phyloP scores from a whole-genome alignment of 2,329 filamentous ascomycete genomes.

The Dothidotthia symphoricarpi region DNA sequence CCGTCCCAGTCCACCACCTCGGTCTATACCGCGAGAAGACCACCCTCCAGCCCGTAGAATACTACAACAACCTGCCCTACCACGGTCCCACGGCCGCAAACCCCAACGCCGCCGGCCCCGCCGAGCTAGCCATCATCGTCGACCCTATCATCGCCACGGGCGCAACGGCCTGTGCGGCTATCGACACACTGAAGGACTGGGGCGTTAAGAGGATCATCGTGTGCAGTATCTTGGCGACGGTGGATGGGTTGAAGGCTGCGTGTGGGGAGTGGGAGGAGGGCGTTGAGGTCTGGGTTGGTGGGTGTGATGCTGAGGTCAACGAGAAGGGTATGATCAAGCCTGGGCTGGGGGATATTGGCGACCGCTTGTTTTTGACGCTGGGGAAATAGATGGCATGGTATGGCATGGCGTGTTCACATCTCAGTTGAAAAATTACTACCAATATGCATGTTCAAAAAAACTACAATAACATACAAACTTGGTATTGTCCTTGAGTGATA shows the following conservation, averaged over 20 bases:
- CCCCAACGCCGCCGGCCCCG: slow-evolving; percentile 32
- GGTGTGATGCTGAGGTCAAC: slow-evolving; percentile 71
- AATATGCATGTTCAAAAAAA: too few relatives aligned
- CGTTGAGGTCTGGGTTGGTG: slow-evolving; percentile 79
- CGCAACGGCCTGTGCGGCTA: slow-evolving; percentile 83
- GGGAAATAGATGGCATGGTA: slow-evolving; percentile 75
- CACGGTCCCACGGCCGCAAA: slow-evolving; percentile 54
- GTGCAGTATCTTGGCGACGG: slow-evolving; percentile 70
- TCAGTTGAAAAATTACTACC: too few relatives aligned
- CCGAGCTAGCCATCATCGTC: slow-evolving; percentile 74
- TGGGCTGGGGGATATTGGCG: slow-evolving; percentile 85
- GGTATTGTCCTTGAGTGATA: too few relatives aligned
- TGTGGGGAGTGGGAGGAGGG: slow-evolving; percentile 75
- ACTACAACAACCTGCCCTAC: slow-evolving; percentile 95
- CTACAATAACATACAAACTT: too few relatives aligned
- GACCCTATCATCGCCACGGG: slow-evolving; percentile 95
- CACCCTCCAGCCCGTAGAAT: slow-evolving; percentile 86
- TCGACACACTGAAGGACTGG: slow-evolving; percentile 87
- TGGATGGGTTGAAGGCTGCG: slow-evolving; percentile 67
- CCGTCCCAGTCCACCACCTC: slow-evolving; percentile 86
- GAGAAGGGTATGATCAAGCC: slow-evolving; percentile 86
- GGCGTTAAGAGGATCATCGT: slow-evolving; percentile 80
- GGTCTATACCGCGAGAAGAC: slow-evolving; percentile 90
- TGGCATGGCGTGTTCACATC: too few relatives aligned
- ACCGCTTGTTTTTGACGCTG: slow-evolving; percentile 83